phyloP scores from a whole-genome alignment of 352 stramenopile genomes.

The Phytopythium delawarense region DNA sequence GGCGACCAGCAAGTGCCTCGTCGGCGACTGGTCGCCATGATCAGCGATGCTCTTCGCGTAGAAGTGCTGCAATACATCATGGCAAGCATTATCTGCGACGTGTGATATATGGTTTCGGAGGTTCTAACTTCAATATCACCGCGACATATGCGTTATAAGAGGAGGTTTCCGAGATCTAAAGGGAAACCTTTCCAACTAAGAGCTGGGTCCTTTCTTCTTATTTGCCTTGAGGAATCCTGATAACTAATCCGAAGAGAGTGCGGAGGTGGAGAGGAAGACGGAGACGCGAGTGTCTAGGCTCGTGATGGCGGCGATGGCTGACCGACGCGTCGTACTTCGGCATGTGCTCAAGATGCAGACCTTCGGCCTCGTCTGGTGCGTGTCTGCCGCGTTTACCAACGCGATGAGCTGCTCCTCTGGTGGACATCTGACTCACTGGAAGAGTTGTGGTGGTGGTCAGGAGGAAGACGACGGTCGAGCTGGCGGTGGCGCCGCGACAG shows the following conservation, averaged over 20 bases:
- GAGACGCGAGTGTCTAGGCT: neutral
- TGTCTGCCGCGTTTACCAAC: neutral
- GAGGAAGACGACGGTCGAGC: slow-evolving; percentile 4
- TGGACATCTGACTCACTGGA: neutral
- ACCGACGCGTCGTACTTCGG: neutral
- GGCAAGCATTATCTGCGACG: neutral
- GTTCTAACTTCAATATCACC: neutral
- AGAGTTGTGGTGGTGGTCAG: neutral
- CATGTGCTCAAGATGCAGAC: slow-evolving; percentile 6
- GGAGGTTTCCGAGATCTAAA: neutral
- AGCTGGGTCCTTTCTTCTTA: too few species aligned
- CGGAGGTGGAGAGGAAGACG: neutral
- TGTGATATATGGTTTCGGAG: neutral
- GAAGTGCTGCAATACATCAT: neutral
- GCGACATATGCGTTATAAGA: neutral
- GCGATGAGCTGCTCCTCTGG: neutral
- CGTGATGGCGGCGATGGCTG: neutral
- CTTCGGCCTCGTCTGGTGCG: slow-evolving; percentile 4
- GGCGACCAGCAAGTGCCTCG: slow-evolving; percentile 30
- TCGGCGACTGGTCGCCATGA: neutral
- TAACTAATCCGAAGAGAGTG: neutral
- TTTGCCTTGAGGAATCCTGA: neutral
- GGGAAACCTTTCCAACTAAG: neutral
- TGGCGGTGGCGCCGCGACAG: neutral
- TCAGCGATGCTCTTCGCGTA: neutral